Evolutionary conservation across 2,329 filamentous ascomycete genomes (phyloP), one percentile per base, ranked within the genome.

Genomic region (Nemania abortiva): DNA sequence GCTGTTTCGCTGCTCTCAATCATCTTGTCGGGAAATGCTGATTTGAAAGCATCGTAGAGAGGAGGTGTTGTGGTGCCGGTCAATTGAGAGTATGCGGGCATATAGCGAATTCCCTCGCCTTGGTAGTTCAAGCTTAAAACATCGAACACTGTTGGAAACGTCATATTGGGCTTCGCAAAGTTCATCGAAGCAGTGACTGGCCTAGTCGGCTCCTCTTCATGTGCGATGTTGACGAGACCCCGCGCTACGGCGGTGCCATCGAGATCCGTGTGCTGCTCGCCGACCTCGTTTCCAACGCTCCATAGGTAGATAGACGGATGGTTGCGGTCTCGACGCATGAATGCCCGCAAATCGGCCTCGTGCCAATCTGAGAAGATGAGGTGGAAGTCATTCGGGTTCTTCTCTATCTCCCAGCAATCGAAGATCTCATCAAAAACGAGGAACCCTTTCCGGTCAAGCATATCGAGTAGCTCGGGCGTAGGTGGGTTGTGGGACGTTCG

Each of bases 231-330:
- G 13, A 79, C 78, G 1, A 88, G 81, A 15, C 65, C 63, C 39
- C 76, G 74, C 69, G 56, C 76, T 72, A 49, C 76, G 76, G 3
- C 75, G 77, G 13, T 47, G 11, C 59, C 63, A 2, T 45, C 6
- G 1, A 13, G 50, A 15, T 37, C 59, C 6, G 75, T 71, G 13
- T 63, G 42, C 75, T 88, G 85, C 72, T 88, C 85, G 1, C 78
- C 74, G 1, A 88, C 80, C 73, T 88, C 86, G 73, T 88, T 88
- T 6, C 86, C 86, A 59, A 84, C 81, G 70, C 84, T 85, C 86
- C 86, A 88, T 0, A 79, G 77, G 31, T 85, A 79, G 37, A 88
- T 77, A 0, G 86, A 87, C 3, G 86, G 82, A 73, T 88, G 86
- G 71, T 88, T 88, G 34, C 85, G 80, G 74, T 88, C 86, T 22